These are phyloP conservation scores for Fraxinus anomala DNA, from an alignment of 257 asterid genomes.

Conservation along the genomic window DNA sequence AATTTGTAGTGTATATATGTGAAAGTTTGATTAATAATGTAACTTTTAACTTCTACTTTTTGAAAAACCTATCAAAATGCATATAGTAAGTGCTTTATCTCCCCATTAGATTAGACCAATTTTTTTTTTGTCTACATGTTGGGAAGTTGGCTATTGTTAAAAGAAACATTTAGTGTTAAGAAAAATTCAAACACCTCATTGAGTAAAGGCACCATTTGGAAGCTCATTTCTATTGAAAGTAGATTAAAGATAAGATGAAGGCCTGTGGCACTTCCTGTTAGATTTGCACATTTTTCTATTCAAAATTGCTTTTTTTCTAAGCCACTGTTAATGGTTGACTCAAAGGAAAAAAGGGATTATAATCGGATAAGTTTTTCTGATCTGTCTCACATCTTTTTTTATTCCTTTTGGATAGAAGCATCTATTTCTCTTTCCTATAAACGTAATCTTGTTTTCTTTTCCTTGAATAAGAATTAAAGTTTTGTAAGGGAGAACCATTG, in stretches of 20 bases:
- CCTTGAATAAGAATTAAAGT: no score
- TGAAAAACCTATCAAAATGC: background rate
- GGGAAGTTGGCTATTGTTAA: background rate
- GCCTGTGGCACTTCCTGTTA: background rate
- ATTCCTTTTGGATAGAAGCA: conserved; percentile 7
- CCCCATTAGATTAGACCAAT: background rate
- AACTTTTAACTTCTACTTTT: background rate
- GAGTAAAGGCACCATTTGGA: background rate
- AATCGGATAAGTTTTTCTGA: background rate
- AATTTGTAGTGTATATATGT: background rate
- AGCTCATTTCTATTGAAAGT: background rate
- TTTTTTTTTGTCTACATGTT: background rate
- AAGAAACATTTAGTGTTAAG: background rate
- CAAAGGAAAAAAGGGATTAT: background rate
- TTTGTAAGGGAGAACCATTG: no score
- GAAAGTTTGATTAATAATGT: background rate
- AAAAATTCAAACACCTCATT: background rate
- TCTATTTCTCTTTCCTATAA: background rate
- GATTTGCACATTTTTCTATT: conserved; percentile 1
- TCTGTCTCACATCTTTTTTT: background rate
- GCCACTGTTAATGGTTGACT: conserved; percentile 4
- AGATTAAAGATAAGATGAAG: background rate
- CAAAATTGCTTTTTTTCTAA: conserved; percentile 6
- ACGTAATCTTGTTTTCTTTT: background rate
- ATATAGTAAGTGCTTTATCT: background rate